phyloP scores from a whole-genome alignment of 2,329 filamentous ascomycete species.

The Fusarium kyushuense region DNA sequence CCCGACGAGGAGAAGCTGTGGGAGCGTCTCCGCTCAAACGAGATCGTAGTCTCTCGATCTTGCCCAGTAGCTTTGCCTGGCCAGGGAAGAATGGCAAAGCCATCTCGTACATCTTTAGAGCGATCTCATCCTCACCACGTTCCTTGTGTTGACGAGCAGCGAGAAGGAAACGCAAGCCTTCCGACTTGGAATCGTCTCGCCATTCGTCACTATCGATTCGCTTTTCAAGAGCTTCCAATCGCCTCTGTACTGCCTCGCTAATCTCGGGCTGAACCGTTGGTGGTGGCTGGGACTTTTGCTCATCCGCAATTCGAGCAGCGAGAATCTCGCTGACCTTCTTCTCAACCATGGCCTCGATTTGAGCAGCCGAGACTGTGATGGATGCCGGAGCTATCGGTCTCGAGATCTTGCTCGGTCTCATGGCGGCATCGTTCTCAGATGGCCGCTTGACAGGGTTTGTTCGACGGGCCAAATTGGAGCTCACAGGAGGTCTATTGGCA shows the following conservation, averaged over 20 bases:
- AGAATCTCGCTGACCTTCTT: slow-evolving; percentile 91
- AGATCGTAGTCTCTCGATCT: slow-evolving; percentile 72
- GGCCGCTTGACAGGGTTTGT: slow-evolving; percentile 57
- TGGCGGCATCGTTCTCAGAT: slow-evolving; percentile 55
- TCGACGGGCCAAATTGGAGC: slow-evolving; percentile 52
- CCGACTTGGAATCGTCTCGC: slow-evolving; percentile 77
- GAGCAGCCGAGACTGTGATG: slow-evolving; percentile 72
- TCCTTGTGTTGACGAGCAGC: slow-evolving; percentile 93
- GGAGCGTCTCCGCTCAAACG: slow-evolving; percentile 58
- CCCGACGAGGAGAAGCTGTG: slow-evolving; percentile 30
- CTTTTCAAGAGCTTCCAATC: slow-evolving; percentile 85
- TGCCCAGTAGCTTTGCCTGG: slow-evolving; percentile 80
- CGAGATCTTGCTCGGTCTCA: slow-evolving; percentile 63
- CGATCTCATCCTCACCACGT: slow-evolving; percentile 80
- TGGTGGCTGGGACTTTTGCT: slow-evolving; percentile 53
- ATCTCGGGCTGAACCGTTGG: slow-evolving; percentile 62
- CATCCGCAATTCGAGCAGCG: slow-evolving; percentile 73
- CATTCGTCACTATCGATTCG: slow-evolving; percentile 77
- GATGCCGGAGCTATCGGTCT: slow-evolving; percentile 46
- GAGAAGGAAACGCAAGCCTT: slow-evolving; percentile 87
- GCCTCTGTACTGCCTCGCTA: slow-evolving; percentile 81
- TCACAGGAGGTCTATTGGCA: slow-evolving; percentile 51
- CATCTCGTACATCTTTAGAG: slow-evolving; percentile 86
- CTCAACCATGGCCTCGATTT: slow-evolving; percentile 92
- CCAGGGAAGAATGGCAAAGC: slow-evolving; percentile 88